A percentile compares a stretch with the other conserved stretches of the same genome.
These are phyloP conservation scores for Aspergillus sp. DNA, from an alignment of 2,329 filamentous ascomycete genomes.

Conservation along the genomic window DNA sequence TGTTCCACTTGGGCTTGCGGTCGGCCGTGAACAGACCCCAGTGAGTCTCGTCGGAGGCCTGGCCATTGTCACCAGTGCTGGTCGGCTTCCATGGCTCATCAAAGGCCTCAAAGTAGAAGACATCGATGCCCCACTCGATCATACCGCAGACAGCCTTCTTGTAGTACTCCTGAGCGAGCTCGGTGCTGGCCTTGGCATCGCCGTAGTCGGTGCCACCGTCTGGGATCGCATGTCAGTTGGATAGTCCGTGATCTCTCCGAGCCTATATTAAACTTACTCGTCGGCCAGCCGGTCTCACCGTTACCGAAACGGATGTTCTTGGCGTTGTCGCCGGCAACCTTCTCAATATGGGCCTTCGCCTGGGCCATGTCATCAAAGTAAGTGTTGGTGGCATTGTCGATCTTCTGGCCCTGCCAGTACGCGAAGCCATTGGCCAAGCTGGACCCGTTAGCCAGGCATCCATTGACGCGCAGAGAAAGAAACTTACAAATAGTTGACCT, in stretches of 20 bases:
- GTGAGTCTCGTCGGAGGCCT: conserved; percentile 61
- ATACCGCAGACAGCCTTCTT: conserved; percentile 62
- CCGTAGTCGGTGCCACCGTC: conserved; percentile 60
- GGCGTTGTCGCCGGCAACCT: conserved; percentile 50
- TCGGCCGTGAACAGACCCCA: conserved; percentile 67
- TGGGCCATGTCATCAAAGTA: conserved; percentile 68
- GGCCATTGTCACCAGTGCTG: conserved; percentile 61
- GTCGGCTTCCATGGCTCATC: conserved; percentile 70
- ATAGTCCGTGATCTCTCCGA: not conserved
- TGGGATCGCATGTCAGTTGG: conserved; percentile 5
- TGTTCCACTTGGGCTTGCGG: conserved; percentile 55
- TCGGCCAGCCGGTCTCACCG: conserved; percentile 68
- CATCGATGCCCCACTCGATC: conserved; percentile 63
- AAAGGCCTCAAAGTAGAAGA: conserved; percentile 72
- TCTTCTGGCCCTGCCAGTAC: conserved; percentile 67
- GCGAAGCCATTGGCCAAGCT: conserved; percentile 66
- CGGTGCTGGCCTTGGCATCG: conserved; percentile 57
- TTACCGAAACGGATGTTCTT: conserved; percentile 64
- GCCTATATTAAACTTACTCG: conserved; percentile 33
- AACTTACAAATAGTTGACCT: conserved; percentile 56
- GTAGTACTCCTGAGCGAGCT: conserved; percentile 61
- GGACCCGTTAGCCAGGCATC: not conserved
- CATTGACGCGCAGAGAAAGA: not conserved
- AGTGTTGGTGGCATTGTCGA: conserved; percentile 57
- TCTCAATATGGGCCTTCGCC: conserved; percentile 62